These are phyloP conservation scores for Tricholoma sp. DNA, from an alignment of 768 basidiomycete species.

Conservation along the genomic window DNA sequence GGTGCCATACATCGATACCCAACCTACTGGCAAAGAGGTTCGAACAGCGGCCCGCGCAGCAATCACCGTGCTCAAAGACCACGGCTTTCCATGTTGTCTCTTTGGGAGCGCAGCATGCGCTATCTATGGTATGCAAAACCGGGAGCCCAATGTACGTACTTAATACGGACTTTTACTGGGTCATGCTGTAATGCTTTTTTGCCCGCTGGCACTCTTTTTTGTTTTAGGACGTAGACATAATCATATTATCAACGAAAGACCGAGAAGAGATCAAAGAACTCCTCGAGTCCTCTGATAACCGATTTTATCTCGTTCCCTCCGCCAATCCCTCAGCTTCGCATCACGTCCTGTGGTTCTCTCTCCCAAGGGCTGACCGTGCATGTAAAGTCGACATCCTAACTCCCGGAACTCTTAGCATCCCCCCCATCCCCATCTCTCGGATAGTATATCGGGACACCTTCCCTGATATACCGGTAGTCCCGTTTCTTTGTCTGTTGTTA, in stretches of 20 bases:
- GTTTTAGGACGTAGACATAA: slow-evolving; percentile 41
- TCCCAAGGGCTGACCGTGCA: slow-evolving; percentile 14
- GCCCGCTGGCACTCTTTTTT: slow-evolving; percentile 3
- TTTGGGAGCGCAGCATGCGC: slow-evolving; percentile 37
- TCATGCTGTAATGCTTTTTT: background rate
- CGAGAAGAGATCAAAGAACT: slow-evolving; percentile 36
- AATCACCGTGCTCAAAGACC: slow-evolving; percentile 16
- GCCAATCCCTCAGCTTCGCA: slow-evolving; percentile 35
- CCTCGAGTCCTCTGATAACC: slow-evolving; percentile 23
- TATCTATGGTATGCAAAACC: slow-evolving; percentile 29
- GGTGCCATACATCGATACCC: background rate
- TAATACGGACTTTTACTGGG: background rate
- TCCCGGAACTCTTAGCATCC: slow-evolving; percentile 33
- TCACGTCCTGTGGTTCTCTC: slow-evolving; percentile 35
- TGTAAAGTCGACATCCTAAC: slow-evolving; percentile 37
- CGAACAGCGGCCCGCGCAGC: slow-evolving; percentile 22
- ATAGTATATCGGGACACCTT: slow-evolving; percentile 17
- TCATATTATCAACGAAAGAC: slow-evolving; percentile 31
- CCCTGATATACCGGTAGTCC: slow-evolving; percentile 31
- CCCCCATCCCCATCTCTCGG: slow-evolving; percentile 19
- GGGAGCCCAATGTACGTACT: slow-evolving; percentile 30
- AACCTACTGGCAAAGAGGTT: slow-evolving; percentile 16
- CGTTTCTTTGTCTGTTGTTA: slow-evolving; percentile 32
- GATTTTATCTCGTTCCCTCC: slow-evolving; percentile 34
- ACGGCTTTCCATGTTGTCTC: slow-evolving; percentile 28